Evolutionary conservation across 495 filamentous ascomycete genomes (phyloP).

Genomic region (Penicilliopsis zonata): DNA sequence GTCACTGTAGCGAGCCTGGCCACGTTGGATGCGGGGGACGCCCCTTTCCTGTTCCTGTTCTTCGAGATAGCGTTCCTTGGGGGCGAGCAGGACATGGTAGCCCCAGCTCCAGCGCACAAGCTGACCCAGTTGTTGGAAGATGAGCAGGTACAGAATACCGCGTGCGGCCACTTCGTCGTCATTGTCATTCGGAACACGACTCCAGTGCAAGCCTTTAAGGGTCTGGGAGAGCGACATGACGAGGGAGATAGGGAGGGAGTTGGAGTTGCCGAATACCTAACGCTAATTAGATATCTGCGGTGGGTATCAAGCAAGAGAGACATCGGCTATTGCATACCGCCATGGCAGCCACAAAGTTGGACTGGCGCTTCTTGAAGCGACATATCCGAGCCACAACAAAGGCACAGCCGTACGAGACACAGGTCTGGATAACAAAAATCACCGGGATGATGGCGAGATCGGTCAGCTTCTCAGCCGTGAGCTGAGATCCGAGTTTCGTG

Average conservation of each 20-base stretch:
- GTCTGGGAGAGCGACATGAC: slow-evolving; percentile 90
- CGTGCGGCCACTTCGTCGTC: slow-evolving; percentile 89
- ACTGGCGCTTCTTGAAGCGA: slow-evolving; percentile 67
- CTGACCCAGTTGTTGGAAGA: slow-evolving; percentile 96
- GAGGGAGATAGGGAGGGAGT: slow-evolving; percentile 92
- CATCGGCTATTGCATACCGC: slow-evolving; percentile 41
- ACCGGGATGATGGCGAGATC: slow-evolving; percentile 88
- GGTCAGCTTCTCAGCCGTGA: slow-evolving; percentile 77
- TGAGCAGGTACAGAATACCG: slow-evolving; percentile 88
- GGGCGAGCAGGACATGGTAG: slow-evolving; percentile 81
- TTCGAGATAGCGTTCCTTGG: slow-evolving; percentile 47
- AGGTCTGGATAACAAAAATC: slow-evolving; percentile 80
- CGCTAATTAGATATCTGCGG: slow-evolving; percentile 6
- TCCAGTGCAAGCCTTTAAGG: slow-evolving; percentile 84
- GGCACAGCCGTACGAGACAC: slow-evolving; percentile 71
- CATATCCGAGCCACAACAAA: slow-evolving; percentile 56
- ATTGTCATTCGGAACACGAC: slow-evolving; percentile 79
- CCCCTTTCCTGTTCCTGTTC: slow-evolving; percentile 47
- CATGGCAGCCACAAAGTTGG: slow-evolving; percentile 95
- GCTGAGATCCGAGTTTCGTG: slow-evolving; percentile 91
- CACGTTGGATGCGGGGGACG: slow-evolving; percentile 45
- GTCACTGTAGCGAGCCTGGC: slow-evolving; percentile 51
- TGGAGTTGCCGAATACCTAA: slow-evolving; percentile 91
- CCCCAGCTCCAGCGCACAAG: slow-evolving; percentile 97
- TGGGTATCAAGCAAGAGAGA: neutral